These are phyloP conservation scores for Thalia dealbata DNA, from an alignment of 176 grass and related monocot genomes.

Conservation along the genomic window DNA sequence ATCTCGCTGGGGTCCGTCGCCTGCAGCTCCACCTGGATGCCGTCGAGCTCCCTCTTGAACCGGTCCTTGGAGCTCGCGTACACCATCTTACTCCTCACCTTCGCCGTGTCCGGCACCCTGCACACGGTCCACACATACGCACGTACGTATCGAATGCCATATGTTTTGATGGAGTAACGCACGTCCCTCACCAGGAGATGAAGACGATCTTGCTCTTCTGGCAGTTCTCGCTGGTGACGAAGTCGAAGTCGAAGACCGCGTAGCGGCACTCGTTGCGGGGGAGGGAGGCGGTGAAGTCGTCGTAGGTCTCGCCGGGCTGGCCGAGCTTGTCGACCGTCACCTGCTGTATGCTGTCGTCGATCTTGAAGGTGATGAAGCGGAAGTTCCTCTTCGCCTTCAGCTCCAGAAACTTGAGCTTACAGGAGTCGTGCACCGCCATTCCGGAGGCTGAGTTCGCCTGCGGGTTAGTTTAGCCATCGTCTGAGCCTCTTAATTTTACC, in stretches of 20 bases:
- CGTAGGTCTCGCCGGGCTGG: constrained; percentile 16
- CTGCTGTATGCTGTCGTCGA: constrained; percentile 20
- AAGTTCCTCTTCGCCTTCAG: constrained; percentile 24
- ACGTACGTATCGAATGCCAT: neutral
- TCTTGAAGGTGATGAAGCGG: constrained; percentile 18
- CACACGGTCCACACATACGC: no score
- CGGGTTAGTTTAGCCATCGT: no score
- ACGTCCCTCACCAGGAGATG: constrained; percentile 13
- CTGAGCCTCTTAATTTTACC: no score
- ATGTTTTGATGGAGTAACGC: neutral
- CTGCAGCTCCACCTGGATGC: constrained; percentile 25
- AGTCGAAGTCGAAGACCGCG: constrained; percentile 18
- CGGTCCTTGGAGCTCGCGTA: constrained; percentile 25
- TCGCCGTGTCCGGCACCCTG: constrained; percentile 14
- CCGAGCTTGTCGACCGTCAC: constrained; percentile 18
- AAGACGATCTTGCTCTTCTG: constrained; percentile 34
- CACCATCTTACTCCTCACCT: constrained; percentile 21
- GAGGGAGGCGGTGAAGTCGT: constrained; percentile 10
- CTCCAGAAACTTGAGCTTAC: constrained; percentile 20
- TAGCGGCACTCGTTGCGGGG: constrained; percentile 14
- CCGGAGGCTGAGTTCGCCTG: constrained; percentile 16
- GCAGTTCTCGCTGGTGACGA: constrained; percentile 24
- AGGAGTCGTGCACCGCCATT: constrained; percentile 20
- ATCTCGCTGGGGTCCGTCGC: constrained; percentile 24
- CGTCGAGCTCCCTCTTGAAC: constrained; percentile 27